phyloP scores from a whole-genome alignment of 2,329 filamentous ascomycete species.

The Paraphoma chrysanthemicola region DNA sequence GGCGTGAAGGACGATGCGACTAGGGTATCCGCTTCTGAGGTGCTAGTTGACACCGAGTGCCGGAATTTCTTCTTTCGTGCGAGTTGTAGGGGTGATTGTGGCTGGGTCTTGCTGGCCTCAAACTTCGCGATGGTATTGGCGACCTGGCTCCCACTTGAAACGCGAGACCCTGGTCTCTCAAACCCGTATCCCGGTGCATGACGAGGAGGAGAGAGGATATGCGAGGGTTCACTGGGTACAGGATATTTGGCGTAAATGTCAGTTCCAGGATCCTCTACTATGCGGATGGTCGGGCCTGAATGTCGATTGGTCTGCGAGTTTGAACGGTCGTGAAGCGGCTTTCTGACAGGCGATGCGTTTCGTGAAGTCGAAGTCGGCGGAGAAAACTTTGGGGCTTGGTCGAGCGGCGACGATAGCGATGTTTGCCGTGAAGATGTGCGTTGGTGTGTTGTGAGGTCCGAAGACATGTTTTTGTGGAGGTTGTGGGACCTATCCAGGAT shows the following conservation, averaged over 20 bases:
- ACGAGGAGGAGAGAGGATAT: constrained; percentile 49
- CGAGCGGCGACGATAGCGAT: constrained; percentile 31
- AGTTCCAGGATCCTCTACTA: constrained; percentile 46
- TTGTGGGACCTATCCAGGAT: constrained; percentile 28
- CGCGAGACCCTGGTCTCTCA: constrained; percentile 45
- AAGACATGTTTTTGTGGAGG: constrained; percentile 39
- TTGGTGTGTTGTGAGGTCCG: constrained; percentile 25
- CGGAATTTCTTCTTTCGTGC: constrained; percentile 41
- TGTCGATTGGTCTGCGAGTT: constrained; percentile 46
- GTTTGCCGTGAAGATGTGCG: constrained; percentile 33
- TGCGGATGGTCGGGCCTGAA: constrained; percentile 49
- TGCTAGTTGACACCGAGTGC: constrained; percentile 47
- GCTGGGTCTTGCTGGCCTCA: constrained; percentile 42
- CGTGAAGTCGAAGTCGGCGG: constrained; percentile 35
- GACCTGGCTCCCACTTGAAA: constrained; percentile 48
- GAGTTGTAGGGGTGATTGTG: constrained; percentile 39
- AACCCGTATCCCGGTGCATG: constrained; percentile 47
- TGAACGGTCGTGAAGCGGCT: constrained; percentile 48
- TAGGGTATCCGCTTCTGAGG: constrained; percentile 48
- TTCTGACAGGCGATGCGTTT: constrained; percentile 41
- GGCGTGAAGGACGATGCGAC: constrained; percentile 46
- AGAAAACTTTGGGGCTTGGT: constrained; percentile 38
- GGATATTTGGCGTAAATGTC: constrained; percentile 49
- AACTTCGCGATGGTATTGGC: constrained; percentile 49
- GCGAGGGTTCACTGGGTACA: constrained; percentile 48